Evolutionary conservation across 352 stramenopile species (phyloP).

Genomic region (Pythium biforme): DNA sequence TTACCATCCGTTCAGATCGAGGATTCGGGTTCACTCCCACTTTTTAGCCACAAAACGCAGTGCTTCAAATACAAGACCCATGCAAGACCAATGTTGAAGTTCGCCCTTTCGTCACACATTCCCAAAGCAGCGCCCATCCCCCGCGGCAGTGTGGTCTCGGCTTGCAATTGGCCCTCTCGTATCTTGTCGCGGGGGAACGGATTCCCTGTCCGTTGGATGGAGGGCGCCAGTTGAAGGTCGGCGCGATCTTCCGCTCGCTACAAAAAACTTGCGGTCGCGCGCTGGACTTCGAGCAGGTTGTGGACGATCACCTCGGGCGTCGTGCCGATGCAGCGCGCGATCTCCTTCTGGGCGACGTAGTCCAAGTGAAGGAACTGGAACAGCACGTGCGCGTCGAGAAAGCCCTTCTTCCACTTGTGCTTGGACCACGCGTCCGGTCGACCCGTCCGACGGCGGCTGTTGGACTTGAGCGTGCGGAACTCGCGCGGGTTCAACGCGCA

Average conservation of each 20-base stretch:
- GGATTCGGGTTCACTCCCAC: background rate
- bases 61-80: conserved; percentile 17
- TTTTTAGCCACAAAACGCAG: conserved; percentile 6
- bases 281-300: conserved; percentile 86
- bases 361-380: conserved; percentile 81
- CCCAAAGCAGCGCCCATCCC: background rate
- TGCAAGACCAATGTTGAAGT: conserved; percentile 23
- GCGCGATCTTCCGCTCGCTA: conserved; percentile 25
- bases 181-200: background rate
- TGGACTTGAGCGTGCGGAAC: conserved; percentile 78
- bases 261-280: conserved; percentile 64
- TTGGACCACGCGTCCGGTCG: conserved; percentile 81
- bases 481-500: conserved; percentile 83
- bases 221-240: background rate
- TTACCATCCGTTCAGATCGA: conserved; percentile 14
- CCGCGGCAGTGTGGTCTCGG: background rate
- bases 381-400: conserved; percentile 77
- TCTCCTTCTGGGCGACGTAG: conserved; percentile 87
- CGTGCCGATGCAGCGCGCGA: conserved; percentile 86
- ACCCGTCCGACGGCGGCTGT: conserved; percentile 55
- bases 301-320: conserved; percentile 86
- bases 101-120: conserved; percentile 10
- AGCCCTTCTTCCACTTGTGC: conserved; percentile 90
- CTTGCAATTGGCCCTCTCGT: conserved; percentile 1
- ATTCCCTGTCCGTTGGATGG: background rate